Percentiles rank a stretch among this genome's conserved stretches.
Evolutionary conservation across 129 eudicot genomes (phyloP).

Genomic region (Scalesia atractyloides): DNA sequence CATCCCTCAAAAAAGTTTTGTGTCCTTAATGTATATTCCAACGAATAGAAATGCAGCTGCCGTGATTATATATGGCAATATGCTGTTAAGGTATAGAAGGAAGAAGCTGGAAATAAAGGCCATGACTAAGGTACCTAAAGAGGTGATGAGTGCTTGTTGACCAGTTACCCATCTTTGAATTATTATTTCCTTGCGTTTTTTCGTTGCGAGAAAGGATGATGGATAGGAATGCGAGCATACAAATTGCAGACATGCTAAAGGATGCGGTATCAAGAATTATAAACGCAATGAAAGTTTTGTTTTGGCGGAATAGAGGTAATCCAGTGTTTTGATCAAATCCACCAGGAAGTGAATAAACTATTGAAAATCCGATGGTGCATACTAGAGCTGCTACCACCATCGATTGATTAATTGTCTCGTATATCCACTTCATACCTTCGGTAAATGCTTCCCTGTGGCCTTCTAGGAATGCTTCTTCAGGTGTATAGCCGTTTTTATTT

Average conservation of each 20-base stretch:
- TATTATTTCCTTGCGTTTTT: background rate
- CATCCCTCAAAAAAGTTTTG: too few relatives aligned
- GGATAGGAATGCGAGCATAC: constrained; percentile 33
- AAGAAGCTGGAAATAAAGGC: constrained; percentile 21
- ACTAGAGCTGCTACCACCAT: constrained; percentile 30
- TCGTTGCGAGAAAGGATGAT: constrained; percentile 22
- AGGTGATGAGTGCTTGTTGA: constrained; percentile 12
- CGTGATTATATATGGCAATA: background rate
- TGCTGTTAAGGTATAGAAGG: constrained; percentile 12
- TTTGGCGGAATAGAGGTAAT: constrained; percentile 16
- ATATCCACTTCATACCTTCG: constrained; percentile 25
- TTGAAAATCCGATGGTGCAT: constrained; percentile 31
- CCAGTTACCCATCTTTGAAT: constrained; percentile 13
- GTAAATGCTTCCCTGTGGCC: constrained; percentile 24
- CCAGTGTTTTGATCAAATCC: constrained; percentile 32
- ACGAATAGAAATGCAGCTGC: background rate
- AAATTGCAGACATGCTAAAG: constrained; percentile 24
- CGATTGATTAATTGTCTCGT: constrained; percentile 28
- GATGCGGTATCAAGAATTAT: constrained; percentile 32
- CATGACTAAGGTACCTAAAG: constrained; percentile 18
- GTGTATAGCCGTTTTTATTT: constrained; percentile 25
- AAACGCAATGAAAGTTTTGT: constrained; percentile 19
- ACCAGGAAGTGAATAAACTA: constrained; percentile 31
- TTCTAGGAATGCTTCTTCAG: constrained; percentile 19
- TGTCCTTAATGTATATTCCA: too few relatives aligned